These are phyloP conservation scores for Fusarium clavum DNA, from an alignment of 2,329 filamentous ascomycete genomes.

Conservation along the genomic window DNA sequence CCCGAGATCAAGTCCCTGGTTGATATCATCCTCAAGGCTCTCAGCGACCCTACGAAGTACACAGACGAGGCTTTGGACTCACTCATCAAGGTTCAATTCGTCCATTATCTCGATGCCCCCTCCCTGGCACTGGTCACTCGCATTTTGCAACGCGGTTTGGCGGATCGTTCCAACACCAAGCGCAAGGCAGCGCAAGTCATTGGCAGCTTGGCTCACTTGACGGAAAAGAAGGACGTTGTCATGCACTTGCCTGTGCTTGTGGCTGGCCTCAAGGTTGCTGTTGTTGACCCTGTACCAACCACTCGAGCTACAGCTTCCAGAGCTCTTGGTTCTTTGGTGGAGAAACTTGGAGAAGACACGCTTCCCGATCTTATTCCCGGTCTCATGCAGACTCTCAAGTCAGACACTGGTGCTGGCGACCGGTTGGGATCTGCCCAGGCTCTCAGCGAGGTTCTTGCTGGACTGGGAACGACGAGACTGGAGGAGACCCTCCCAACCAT, in stretches of 20 bases:
- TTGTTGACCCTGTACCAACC: conserved; percentile 95
- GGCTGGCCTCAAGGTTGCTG: conserved; percentile 86
- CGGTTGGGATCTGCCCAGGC: conserved; percentile 96
- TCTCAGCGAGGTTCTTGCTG: conserved; percentile 94
- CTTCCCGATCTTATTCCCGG: conserved; percentile 96
- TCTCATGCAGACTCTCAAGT: conserved; percentile 97
- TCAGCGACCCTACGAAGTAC: conserved; percentile 97
- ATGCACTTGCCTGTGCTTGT: conserved; percentile 92
- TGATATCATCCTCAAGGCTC: conserved; percentile 89
- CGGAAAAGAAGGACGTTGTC: conserved; percentile 93
- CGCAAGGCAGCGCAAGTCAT: conserved; percentile 97
- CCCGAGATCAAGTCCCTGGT: conserved; percentile 96
- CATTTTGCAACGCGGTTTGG: conserved; percentile 91
- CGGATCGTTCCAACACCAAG: conserved; percentile 93
- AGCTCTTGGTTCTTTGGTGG: conserved; percentile 93
- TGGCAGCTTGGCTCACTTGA: conserved; percentile 95
- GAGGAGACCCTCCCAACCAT: conserved; percentile 98
- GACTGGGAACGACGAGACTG: conserved; percentile 88
- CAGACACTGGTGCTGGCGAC: conserved; percentile 95
- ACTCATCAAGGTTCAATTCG: conserved; percentile 97
- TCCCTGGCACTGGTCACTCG: conserved; percentile 94
- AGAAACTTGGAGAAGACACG: conserved; percentile 97
- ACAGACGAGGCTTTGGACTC: conserved; percentile 94
- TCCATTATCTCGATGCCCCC: conserved; percentile 97
- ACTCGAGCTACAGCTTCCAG: conserved; percentile 97